Evolutionary conservation across 2,329 filamentous ascomycete species (phyloP).

Genomic region (Phoma herbarum): DNA sequence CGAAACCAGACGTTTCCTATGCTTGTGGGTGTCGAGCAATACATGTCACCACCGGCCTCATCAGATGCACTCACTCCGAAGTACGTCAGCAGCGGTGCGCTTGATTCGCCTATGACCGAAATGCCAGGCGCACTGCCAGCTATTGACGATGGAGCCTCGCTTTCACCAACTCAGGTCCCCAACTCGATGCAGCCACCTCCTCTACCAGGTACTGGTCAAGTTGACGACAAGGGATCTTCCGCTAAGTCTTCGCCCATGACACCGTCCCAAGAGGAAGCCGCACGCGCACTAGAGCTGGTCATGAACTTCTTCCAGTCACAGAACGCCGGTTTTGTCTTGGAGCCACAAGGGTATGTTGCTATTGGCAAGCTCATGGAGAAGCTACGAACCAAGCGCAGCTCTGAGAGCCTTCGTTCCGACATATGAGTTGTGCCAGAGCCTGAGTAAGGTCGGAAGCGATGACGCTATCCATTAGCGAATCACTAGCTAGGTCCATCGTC

Average conservation of each 20-base stretch:
- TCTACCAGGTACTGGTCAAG: conserved; percentile 51
- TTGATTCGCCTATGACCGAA: conserved; percentile 62
- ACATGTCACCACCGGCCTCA: conserved; percentile 60
- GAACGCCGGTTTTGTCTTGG: conserved; percentile 72
- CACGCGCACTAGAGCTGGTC: conserved; percentile 80
- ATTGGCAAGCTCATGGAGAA: conserved; percentile 90
- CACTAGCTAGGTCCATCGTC: no score
- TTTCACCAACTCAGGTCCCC: conserved; percentile 46
- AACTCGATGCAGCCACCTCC: conserved; percentile 58
- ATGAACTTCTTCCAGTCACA: conserved; percentile 81
- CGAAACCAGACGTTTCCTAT: conserved; percentile 87
- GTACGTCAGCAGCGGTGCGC: conserved; percentile 56
- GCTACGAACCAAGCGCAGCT: conserved; percentile 71
- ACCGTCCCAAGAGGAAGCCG: conserved; percentile 85
- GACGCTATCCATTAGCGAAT: conserved; percentile 40
- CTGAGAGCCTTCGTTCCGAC: conserved; percentile 41
- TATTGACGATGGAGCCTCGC: conserved; percentile 54
- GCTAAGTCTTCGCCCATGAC: conserved; percentile 58
- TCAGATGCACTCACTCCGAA: conserved; percentile 65
- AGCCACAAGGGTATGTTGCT: conserved; percentile 78
- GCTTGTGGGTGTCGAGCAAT: conserved; percentile 67
- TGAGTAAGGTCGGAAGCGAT: conserved; percentile 45
- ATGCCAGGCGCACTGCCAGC: conserved; percentile 50
- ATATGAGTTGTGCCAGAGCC: conserved; percentile 50
- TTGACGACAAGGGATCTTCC: conserved; percentile 31